Conservation (phyloP, 805 yeast species). For the Candida mattraensis region DNA sequence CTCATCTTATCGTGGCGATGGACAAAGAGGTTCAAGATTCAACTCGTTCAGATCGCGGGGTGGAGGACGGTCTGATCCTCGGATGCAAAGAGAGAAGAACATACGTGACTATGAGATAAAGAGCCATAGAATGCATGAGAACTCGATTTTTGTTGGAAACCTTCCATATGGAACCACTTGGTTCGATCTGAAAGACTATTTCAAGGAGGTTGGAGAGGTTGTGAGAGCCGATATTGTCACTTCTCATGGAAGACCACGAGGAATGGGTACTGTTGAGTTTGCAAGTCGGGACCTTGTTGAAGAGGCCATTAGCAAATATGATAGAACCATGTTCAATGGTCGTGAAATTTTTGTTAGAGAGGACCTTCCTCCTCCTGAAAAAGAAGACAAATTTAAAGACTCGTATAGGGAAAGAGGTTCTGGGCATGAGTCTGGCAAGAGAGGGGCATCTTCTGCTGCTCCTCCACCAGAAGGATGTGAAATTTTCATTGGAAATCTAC, state of each 20-base stretch:
- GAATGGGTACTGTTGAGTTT: constrained; percentile 91
- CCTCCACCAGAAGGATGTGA: constrained; percentile 47
- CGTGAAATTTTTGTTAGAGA: constrained; percentile 87
- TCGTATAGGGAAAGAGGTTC: constrained; percentile 22
- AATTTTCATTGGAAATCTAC: constrained; percentile 78
- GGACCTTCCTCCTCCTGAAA: constrained; percentile 79
- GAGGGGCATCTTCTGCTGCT: constrained; percentile 16
- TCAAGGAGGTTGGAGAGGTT: constrained; percentile 62
- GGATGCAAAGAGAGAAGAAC: constrained; percentile 26
- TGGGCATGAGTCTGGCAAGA: constrained; percentile 14
- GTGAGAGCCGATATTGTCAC: constrained; percentile 82
- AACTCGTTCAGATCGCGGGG: constrained; percentile 24
- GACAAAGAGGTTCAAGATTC: constrained; percentile 26
- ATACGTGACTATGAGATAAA: constrained; percentile 38
- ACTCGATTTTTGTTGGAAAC: constrained; percentile 73
- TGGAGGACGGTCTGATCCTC: constrained; percentile 22
- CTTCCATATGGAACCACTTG: constrained; percentile 65
- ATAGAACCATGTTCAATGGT: constrained; percentile 64
- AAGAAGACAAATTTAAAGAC: constrained; percentile 32
- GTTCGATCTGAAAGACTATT: constrained; percentile 57
- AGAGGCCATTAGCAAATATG: constrained; percentile 67
- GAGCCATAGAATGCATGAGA: constrained; percentile 58
- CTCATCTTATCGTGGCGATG: constrained; percentile 30
- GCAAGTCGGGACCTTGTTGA: constrained; percentile 61
- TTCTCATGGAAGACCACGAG: constrained; percentile 76